These are phyloP conservation scores for Rhodotorula sp. DNA, from an alignment of 1,284 basidiomycete species.

Conservation along the genomic window DNA sequence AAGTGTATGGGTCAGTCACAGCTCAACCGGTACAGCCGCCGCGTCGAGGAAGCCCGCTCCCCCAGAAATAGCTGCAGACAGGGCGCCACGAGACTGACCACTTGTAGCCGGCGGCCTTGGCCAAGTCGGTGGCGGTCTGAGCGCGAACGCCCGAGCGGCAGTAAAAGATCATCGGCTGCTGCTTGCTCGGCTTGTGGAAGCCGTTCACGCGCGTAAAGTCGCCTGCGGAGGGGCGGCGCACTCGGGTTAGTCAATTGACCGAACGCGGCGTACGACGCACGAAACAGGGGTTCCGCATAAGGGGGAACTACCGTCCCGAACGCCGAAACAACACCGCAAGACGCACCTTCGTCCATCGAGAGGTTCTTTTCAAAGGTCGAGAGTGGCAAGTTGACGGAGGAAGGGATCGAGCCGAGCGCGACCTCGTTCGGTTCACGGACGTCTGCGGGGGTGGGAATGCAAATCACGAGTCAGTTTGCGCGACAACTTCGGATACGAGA, in stretches of 20 bases:
- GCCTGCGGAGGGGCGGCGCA: constrained; percentile 24
- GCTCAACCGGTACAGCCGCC: neutral
- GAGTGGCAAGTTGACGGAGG: constrained; percentile 88
- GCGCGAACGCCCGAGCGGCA: constrained; percentile 88
- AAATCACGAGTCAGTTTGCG: constrained; percentile 18
- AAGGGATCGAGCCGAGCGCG: constrained; percentile 90
- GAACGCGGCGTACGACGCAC: too few species aligned
- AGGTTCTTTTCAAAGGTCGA: constrained; percentile 72
- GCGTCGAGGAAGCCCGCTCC: neutral
- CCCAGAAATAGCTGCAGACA: neutral
- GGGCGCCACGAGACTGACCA: constrained; percentile 59
- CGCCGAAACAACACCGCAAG: constrained; percentile 57
- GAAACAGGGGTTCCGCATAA: neutral
- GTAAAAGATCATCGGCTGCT: constrained; percentile 87
- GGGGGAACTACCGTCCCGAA: neutral
- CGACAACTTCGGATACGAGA: neutral
- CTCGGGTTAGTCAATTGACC: too few species aligned
- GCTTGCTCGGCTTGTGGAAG: constrained; percentile 72
- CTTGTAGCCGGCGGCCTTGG: constrained; percentile 76
- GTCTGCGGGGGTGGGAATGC: constrained; percentile 52
- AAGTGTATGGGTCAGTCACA: neutral
- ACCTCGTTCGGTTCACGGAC: constrained; percentile 94
- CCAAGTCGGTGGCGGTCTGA: constrained; percentile 76
- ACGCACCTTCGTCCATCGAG: constrained; percentile 57
- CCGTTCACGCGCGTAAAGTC: constrained; percentile 60